Base-by-base conservation (phyloP, 2,329 filamentous ascomycete species). In the Fusarium vanettenii region DNA sequence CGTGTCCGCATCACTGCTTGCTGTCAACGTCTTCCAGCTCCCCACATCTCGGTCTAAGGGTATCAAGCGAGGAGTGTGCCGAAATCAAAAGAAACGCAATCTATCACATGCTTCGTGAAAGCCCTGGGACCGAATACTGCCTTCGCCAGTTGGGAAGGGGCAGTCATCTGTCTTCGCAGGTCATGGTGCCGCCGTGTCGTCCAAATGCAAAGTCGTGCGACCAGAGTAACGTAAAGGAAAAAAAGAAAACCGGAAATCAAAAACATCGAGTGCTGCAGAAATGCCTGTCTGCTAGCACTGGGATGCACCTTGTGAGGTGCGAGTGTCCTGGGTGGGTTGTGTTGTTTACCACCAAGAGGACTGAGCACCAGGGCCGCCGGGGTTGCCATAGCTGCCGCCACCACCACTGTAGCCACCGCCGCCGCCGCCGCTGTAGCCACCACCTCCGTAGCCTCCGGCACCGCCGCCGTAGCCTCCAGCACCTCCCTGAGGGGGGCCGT, bases 281-380 rank as follows among this genome's bases (percentile, higher is more conserved):
- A 29, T 25, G 69, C 55, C n/a, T 57, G 63, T 62, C 67, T 64
- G 55, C 62, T 60, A 74, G 70, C 76, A 76, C 73, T 73, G 37
- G 70, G 71, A 73, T 67, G 69, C 77, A 79, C 64, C 50, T 37
- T 9, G 35, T 4, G 16, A 41, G 70, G 63, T 73, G 68, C 63
- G 64, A 71, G 37, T 39, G 31, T 57, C 52, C 56, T 25, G 9
- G 50, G 70, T 52, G 20, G 60, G 67, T 70, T 72, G 69, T 60
- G 66, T 70, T 76, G 69, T 84, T 86, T 89, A 90, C 89, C 89
- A 94, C 92, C 93, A 94, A 77, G 90, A 92, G 72, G 88, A 91
- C 81, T 91, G 90, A 80, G 90, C 89, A 70, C 90, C 90, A 55
- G 87, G 87, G 78, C 92, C 92, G 85, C 93, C 92, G 83, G 92